phyloP scores from a whole-genome alignment of 805 yeast genomes.

The Wickerhamiella vanderwaltii region DNA sequence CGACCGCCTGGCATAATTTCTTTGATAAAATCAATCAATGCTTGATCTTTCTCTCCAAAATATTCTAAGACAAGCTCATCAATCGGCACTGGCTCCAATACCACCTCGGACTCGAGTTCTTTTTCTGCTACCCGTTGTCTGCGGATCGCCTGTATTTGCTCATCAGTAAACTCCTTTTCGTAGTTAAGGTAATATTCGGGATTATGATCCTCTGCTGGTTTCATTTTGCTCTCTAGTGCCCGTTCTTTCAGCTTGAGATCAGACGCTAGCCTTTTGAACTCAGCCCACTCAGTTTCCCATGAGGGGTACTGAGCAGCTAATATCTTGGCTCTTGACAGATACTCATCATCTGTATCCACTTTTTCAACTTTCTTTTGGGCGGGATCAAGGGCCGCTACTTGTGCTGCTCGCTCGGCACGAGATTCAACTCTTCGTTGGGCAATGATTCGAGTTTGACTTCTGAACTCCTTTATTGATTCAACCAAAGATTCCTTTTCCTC shows the following conservation, averaged over 20 bases:
- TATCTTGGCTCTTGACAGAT: too few relatives aligned
- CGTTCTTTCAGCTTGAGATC: neutral
- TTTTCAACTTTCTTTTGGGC: too few relatives aligned
- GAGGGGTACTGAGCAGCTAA: too few relatives aligned
- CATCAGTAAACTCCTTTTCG: neutral
- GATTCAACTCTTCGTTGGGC: too few relatives aligned
- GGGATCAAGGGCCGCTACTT: too few relatives aligned
- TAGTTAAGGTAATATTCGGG: neutral
- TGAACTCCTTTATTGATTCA: too few relatives aligned
- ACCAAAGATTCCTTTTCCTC: too few relatives aligned
- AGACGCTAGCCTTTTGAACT: neutral
- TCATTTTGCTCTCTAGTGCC: neutral
- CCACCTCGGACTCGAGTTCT: neutral
- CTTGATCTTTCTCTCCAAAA: neutral
- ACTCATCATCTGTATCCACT: too few relatives aligned
- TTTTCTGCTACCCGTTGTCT: neutral
- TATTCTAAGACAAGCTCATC: neutral
- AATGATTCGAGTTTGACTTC: too few relatives aligned
- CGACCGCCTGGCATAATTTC: neutral
- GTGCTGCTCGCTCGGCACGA: too few relatives aligned
- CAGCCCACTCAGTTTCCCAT: neutral
- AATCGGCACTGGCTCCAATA: neutral
- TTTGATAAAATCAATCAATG: neutral
- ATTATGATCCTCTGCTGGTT: neutral
- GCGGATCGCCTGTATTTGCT: neutral